Conservation (phyloP, 345 rosid species). For the Eucalyptus viminalis region DNA sequence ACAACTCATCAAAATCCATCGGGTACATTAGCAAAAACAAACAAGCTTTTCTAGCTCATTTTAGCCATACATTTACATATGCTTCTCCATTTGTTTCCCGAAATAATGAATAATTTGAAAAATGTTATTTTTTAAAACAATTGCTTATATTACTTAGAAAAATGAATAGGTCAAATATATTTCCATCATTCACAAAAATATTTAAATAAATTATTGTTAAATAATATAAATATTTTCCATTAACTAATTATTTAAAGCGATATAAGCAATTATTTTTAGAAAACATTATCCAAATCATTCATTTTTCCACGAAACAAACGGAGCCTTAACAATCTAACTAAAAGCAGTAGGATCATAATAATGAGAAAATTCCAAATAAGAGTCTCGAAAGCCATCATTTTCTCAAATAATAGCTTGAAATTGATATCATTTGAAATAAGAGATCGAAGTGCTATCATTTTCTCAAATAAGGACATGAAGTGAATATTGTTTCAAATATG, state of each 20-base stretch:
- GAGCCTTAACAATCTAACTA: too few relatives aligned
- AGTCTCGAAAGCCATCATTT: too few relatives aligned
- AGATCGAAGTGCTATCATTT: fast-evolving
- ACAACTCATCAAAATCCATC: neutral
- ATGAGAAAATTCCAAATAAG: too few relatives aligned
- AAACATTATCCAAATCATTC: neutral
- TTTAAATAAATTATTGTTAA: too few relatives aligned
- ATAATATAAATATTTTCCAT: neutral
- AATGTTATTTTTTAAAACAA: too few relatives aligned
- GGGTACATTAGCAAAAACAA: neutral
- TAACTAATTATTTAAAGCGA: neutral
- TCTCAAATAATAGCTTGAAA: too few relatives aligned
- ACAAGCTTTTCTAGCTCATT: neutral
- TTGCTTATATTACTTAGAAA: neutral
- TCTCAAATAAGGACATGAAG: fast-evolving
- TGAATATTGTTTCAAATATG: too few relatives aligned
- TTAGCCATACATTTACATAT: neutral
- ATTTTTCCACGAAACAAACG: too few relatives aligned
- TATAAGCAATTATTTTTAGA: fast-evolving
- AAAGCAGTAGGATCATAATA: too few relatives aligned
- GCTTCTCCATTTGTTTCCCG: neutral
- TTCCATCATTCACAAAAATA: neutral
- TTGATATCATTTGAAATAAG: too few relatives aligned
- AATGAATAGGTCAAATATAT: too few relatives aligned
- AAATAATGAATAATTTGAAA: too few relatives aligned